Conservation (phyloP, 1,139 yeast species). For the Yamadazyma siamensis region DNA sequence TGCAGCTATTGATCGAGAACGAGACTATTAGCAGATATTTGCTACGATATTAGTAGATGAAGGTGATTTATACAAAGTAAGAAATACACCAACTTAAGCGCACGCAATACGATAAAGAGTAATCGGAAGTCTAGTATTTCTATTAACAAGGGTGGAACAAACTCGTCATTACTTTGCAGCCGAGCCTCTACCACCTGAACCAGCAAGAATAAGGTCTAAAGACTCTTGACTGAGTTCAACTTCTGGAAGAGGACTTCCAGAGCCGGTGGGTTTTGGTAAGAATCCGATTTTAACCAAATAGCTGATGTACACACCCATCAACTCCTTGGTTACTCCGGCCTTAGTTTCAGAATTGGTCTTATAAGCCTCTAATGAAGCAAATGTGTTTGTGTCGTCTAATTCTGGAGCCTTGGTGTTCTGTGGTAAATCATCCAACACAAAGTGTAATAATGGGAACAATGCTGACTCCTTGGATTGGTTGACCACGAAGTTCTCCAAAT, state of each 20-base stretch:
- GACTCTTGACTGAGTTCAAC: conserved; percentile 57
- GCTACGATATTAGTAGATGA: too few species aligned
- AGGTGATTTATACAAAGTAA: too few species aligned
- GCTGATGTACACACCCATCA: conserved; percentile 73
- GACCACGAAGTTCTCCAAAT: conserved; percentile 73
- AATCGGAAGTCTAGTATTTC: too few species aligned
- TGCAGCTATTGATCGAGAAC: too few species aligned
- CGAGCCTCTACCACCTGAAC: conserved; percentile 86
- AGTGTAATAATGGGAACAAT: conserved; percentile 86
- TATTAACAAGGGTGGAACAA: too few species aligned
- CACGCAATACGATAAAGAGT: too few species aligned
- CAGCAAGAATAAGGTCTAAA: conserved; percentile 61
- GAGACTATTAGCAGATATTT: too few species aligned
- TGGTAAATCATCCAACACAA: conserved; percentile 89
- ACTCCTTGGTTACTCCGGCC: conserved; percentile 62
- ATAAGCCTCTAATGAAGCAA: conserved; percentile 45
- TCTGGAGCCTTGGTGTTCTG: conserved; percentile 93
- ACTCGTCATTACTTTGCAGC: conserved; percentile 50
- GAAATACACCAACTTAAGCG: too few species aligned
- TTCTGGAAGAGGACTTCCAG: conserved; percentile 51
- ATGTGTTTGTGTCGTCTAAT: conserved; percentile 81
- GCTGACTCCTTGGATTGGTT: conserved; percentile 76
- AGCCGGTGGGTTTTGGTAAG: conserved; percentile 56
- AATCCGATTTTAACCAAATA: conserved; percentile 79
- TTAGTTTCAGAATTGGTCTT: conserved; percentile 58